Evolutionary conservation across 2,329 filamentous ascomycete genomes (phyloP), one percentile per base, ranked within the genome.

Genomic region (Colletotrichum aenigma): DNA sequence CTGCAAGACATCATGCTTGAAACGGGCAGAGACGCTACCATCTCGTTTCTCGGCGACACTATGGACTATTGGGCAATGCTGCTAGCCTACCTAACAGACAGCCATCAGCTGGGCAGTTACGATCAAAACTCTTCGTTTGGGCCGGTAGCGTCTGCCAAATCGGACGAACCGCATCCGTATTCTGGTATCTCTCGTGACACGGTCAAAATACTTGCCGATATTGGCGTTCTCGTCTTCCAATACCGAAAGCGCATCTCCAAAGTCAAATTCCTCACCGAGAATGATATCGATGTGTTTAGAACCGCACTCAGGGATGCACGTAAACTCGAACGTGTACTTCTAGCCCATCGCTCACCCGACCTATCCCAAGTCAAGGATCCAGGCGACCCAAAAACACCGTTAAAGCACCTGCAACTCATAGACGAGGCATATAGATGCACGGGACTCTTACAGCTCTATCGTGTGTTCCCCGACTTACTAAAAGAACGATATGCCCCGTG

Each of bases 11-110:
- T 66, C 9, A 12, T 66, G 12, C 21, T 26, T 28, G 56, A 65
- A 1, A 28, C 58, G 1, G 24, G 48, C 4, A 21, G 38, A 6
- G 60, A 77, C 8, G 28, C 62, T 1, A 30, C 56, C 8, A 34
- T 62, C 0, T 26, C 75, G 2, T 78, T 80, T 38, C 78, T 80
- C 64, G 69, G 58, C n/a, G 73, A 77, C 3, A 74, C 77, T 1
- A 74, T 80, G 76, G 77, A 79, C 7, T 80, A 80, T 34, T 81
- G 79, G 79, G 75, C 75, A 3, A 79, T 81, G 78, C 70, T 81
- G 2, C 72, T 81, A 3, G 72, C 73, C 21, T 81, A 71, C 34
- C 26, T 80, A 3, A 77, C 79, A 1, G 79, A 80, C n/a, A 78
- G 66, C 30, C 32, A 75, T 5, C 68, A 77, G 8, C 70, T 80